These are phyloP conservation scores for Aegilops umbellulata DNA, from an alignment of 176 grass and related monocot species.

Conservation along the genomic window DNA sequence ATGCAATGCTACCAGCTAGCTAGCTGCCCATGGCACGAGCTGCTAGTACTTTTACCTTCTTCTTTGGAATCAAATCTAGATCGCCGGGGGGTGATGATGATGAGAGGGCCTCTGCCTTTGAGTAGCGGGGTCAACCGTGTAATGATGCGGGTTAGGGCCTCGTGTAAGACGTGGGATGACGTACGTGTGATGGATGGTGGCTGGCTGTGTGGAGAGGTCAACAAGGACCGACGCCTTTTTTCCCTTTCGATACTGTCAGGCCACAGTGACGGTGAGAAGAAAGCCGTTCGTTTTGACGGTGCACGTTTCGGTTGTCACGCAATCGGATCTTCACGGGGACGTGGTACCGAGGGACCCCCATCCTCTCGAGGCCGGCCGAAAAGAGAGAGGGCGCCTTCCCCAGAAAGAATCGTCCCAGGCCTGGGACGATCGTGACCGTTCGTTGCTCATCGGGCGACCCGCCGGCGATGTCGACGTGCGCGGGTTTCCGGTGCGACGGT, in stretches of 20 bases:
- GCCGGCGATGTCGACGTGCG: neutral
- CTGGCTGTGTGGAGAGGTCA: conserved; percentile 14
- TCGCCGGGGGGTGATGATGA: conserved; percentile 16
- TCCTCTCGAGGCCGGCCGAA: no score
- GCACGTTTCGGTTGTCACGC: conserved; percentile 48
- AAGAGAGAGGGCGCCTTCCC: no score
- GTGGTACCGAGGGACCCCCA: conserved; percentile 21
- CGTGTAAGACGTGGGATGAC: neutral
- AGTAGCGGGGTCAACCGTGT: neutral
- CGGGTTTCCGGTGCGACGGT: no score
- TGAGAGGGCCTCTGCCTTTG: neutral
- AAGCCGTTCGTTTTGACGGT: conserved; percentile 23
- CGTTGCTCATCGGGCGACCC: neutral
- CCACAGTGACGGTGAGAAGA: conserved; percentile 6
- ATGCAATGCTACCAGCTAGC: neutral
- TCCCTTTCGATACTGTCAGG: conserved; percentile 32
- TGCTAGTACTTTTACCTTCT: neutral
- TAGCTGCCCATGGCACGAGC: neutral
- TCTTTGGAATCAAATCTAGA: conserved; percentile 36
- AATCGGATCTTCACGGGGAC: conserved; percentile 53
- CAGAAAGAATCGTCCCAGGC: no score
- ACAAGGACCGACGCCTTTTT: conserved; percentile 22
- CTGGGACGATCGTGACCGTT: neutral
- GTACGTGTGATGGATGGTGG: neutral
- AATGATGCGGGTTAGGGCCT: conserved; percentile 37